Conservation (phyloP, 805 yeast genomes). For the Schizosaccharomyces octosporus region DNA sequence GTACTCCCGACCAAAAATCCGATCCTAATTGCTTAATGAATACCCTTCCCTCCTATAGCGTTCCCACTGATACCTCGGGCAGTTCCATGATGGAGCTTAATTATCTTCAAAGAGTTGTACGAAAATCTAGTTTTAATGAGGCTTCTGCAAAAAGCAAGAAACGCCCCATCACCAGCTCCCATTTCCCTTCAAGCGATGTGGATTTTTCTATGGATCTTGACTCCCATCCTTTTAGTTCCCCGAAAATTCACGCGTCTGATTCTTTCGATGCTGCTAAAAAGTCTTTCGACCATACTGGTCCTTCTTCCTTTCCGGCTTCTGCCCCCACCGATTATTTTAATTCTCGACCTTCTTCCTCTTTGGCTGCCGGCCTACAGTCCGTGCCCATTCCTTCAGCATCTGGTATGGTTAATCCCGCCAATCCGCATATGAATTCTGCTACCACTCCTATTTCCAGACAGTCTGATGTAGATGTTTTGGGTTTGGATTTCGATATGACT, state of each 20-base stretch:
- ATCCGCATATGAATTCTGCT: neutral
- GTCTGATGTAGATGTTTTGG: neutral
- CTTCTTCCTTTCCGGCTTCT: neutral
- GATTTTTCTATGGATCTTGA: neutral
- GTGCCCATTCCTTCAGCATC: neutral
- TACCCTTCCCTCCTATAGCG: neutral
- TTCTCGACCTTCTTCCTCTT: neutral
- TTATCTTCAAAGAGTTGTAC: neutral
- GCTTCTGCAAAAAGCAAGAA: neutral
- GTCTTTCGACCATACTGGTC: neutral
- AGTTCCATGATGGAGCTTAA: neutral
- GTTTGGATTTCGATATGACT: neutral
- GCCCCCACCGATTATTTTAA: neutral
- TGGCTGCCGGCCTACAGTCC: neutral
- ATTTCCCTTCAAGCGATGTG: neutral
- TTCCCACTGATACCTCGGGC: neutral
- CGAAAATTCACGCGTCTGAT: neutral
- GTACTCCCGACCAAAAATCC: neutral
- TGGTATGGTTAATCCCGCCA: neutral
- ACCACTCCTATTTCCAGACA: neutral
- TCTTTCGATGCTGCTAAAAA: neutral
- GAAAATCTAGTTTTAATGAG: neutral
- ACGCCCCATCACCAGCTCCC: neutral
- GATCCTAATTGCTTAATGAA: neutral
- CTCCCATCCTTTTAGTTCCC: slow-evolving; percentile 1